phyloP scores from a whole-genome alignment of 2,329 filamentous ascomycete genomes.

The Penicillium griseofulvum region DNA sequence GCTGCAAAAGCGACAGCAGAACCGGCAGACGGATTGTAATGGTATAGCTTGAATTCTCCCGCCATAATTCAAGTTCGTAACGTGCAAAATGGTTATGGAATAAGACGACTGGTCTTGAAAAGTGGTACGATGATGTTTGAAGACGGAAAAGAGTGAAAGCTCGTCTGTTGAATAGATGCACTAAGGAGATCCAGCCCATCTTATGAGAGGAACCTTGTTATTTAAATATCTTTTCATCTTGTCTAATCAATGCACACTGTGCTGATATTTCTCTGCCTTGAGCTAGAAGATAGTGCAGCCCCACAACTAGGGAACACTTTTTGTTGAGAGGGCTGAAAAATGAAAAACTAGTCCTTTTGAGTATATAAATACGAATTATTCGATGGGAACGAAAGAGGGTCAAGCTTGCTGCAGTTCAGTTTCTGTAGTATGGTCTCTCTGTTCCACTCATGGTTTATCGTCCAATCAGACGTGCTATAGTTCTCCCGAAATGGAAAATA shows the following conservation, averaged over 20 bases:
- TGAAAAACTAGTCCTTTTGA: background rate
- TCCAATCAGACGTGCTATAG: background rate
- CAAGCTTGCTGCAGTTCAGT: background rate
- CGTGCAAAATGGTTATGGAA: background rate
- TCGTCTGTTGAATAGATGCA: background rate
- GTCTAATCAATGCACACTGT: background rate
- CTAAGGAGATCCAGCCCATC: background rate
- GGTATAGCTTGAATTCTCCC: slow-evolving; percentile 14
- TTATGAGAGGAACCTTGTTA: background rate
- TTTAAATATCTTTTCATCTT: background rate
- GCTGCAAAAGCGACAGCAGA: slow-evolving; percentile 13
- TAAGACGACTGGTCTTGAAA: background rate
- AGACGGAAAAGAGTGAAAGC: background rate
- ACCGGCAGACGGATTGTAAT: slow-evolving; percentile 14
- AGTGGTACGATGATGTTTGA: background rate
- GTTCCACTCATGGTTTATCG: background rate
- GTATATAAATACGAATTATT: slow-evolving; percentile 1
- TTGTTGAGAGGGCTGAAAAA: background rate
- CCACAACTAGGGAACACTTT: background rate
- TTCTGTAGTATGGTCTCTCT: background rate
- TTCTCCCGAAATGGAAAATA: background rate
- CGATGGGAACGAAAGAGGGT: background rate
- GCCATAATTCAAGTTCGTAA: background rate
- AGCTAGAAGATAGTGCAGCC: background rate
- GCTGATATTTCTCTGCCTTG: background rate